These are phyloP conservation scores for Gentiana dahurica DNA, from an alignment of 257 asterid genomes.

Conservation along the genomic window DNA sequence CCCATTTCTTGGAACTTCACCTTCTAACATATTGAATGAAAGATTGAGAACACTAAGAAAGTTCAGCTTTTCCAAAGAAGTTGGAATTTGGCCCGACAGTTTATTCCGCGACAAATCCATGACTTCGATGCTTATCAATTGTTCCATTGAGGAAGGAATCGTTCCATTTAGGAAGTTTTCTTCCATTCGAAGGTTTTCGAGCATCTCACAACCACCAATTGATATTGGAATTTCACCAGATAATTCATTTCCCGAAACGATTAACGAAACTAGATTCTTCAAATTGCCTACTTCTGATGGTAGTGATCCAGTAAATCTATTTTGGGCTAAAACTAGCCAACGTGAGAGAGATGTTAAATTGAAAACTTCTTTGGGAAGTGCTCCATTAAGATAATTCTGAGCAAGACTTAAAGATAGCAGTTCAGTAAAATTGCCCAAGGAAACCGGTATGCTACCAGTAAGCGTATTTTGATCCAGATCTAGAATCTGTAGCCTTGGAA, in stretches of 20 bases:
- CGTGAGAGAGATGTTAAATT: slow-evolving; percentile 21
- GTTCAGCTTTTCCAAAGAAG: slow-evolving; percentile 13
- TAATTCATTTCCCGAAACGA: slow-evolving; percentile 29
- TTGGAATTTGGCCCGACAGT: slow-evolving; percentile 30
- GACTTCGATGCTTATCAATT: slow-evolving; percentile 18
- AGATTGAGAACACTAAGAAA: slow-evolving; percentile 24
- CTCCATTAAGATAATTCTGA: slow-evolving; percentile 32
- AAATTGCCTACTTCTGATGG: slow-evolving; percentile 30
- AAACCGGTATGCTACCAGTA: slow-evolving; percentile 33
- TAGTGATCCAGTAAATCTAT: slow-evolving; percentile 30
- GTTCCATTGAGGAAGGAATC: slow-evolving; percentile 22
- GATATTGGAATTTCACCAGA: slow-evolving; percentile 32
- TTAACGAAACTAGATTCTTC: slow-evolving; percentile 27
- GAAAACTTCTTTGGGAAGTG: slow-evolving; percentile 25
- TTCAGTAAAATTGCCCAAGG: slow-evolving; percentile 20
- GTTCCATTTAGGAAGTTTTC: slow-evolving; percentile 25
- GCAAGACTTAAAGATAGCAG: slow-evolving; percentile 21
- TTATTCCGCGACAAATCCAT: slow-evolving; percentile 34
- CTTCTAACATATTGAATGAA: slow-evolving; percentile 37
- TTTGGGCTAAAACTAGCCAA: slow-evolving; percentile 22
- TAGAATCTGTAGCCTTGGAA: slow-evolving; percentile 18
- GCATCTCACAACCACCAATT: slow-evolving; percentile 22
- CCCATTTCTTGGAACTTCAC: slow-evolving; percentile 30
- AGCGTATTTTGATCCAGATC: slow-evolving; percentile 28
- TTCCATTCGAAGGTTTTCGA: slow-evolving; percentile 24